Conservation (phyloP, 441 rosid species). For the Croton laevigatus region DNA sequence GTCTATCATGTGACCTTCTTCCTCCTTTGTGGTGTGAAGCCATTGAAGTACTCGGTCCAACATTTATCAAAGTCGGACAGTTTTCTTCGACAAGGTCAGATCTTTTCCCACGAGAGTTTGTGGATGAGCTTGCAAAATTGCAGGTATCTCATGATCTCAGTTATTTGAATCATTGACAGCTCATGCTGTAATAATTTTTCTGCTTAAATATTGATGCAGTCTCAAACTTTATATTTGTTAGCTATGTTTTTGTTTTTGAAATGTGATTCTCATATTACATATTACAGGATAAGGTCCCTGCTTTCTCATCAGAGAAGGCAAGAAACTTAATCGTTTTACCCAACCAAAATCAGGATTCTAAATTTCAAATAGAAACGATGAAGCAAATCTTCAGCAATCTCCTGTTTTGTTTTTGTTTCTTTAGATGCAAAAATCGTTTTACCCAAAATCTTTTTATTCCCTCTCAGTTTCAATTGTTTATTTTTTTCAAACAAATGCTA, state of each 20-base stretch:
- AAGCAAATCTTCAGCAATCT: no score
- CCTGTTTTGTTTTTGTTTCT: no score
- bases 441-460: no score
- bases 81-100: slow-evolving; percentile 91
- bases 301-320: slow-evolving; percentile 84
- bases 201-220: background rate
- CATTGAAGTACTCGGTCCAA: slow-evolving; percentile 99
- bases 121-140: slow-evolving; percentile 93
- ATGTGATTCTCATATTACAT: slow-evolving; percentile 3
- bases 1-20: no score
- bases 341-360: no score
- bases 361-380: no score
- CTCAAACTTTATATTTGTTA: background rate
- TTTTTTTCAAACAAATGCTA: no score
- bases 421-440: no score
- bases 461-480: no score
- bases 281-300: slow-evolving; percentile 83
- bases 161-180: slow-evolving; percentile 8
- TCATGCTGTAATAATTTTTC: background rate
- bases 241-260: slow-evolving; percentile 9
- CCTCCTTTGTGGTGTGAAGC: no score
- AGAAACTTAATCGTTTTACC: slow-evolving; percentile 59
- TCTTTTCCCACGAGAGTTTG: slow-evolving; percentile 82
- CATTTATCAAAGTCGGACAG: slow-evolving; percentile 94
- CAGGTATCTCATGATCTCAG: slow-evolving; percentile 49